Percentiles rank a stretch among this genome's conserved stretches.
Evolutionary conservation across 1,139 yeast species (phyloP).

Genomic region (Suhomyces panamericanus): DNA sequence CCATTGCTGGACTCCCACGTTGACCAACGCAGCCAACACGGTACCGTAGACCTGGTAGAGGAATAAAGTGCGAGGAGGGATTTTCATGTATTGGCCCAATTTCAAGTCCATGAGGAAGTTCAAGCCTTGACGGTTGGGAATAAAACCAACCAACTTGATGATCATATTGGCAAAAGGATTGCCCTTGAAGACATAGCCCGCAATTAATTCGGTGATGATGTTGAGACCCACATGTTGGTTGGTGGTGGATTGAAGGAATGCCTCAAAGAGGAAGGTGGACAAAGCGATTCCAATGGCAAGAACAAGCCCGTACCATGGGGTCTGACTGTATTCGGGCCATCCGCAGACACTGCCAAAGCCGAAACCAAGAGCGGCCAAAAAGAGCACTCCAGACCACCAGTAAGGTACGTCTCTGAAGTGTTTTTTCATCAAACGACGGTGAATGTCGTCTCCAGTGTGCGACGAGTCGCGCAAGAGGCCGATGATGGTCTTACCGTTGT

Average conservation of each 20-base stretch:
- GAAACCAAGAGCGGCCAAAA: conserved; percentile 30
- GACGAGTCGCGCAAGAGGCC: conserved; percentile 26
- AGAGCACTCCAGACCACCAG: conserved; percentile 39
- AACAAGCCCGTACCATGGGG: conserved; percentile 39
- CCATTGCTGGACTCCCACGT: conserved; percentile 31
- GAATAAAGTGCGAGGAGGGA: conserved; percentile 19
- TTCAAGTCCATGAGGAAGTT: conserved; percentile 18
- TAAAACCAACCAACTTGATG: conserved; percentile 35
- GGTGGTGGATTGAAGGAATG: conserved; percentile 37
- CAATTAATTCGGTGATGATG: conserved; percentile 34
- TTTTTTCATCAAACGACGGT: conserved; percentile 35
- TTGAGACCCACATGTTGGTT: conserved; percentile 42
- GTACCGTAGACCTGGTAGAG: conserved; percentile 21
- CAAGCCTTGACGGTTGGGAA: conserved; percentile 25
- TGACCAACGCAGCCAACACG: conserved; percentile 34
- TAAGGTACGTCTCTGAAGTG: conserved; percentile 40
- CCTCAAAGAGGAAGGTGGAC: conserved; percentile 37
- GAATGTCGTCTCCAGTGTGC: conserved; percentile 40
- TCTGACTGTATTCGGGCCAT: conserved; percentile 25
- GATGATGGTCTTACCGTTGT: conserved; percentile 41
- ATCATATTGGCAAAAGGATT: conserved; percentile 37
- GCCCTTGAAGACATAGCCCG: conserved; percentile 35
- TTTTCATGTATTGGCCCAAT: conserved; percentile 21
- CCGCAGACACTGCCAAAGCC: conserved; percentile 32
- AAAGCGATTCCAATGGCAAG: conserved; percentile 33